Evolutionary conservation across 2,329 filamentous ascomycete genomes (phyloP).

Genomic region (Aureobasidium namibiae): DNA sequence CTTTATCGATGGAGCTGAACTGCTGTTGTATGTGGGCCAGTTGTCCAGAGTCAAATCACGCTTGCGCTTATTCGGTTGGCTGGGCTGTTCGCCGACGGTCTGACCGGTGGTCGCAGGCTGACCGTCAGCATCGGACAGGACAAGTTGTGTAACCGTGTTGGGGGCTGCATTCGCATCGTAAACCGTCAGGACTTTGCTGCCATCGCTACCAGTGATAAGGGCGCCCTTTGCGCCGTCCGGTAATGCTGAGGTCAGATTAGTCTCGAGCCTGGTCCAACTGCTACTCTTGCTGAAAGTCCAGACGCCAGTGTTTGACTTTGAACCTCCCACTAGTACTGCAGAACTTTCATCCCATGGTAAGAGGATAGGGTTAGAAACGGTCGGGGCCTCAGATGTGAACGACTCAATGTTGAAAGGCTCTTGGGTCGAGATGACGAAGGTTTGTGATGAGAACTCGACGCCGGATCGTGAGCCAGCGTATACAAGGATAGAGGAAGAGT

Average conservation of each 20-base stretch:
- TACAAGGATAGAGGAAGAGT: constrained; percentile 63
- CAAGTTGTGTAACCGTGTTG: constrained; percentile 63
- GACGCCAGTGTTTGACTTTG: constrained; percentile 55
- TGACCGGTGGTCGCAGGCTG: constrained; percentile 39
- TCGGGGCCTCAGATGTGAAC: constrained; percentile 51
- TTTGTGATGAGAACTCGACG: constrained; percentile 56
- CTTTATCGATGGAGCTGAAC: constrained; percentile 56
- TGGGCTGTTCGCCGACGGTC: constrained; percentile 32
- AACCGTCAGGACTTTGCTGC: constrained; percentile 67
- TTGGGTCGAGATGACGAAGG: constrained; percentile 62
- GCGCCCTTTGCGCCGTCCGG: constrained; percentile 36
- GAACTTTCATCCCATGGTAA: constrained; percentile 64
- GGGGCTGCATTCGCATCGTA: constrained; percentile 70
- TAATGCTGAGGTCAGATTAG: constrained; percentile 47
- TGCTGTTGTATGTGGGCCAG: constrained; percentile 74
- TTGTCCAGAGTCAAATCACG: constrained; percentile 50
- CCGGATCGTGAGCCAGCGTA: constrained; percentile 69
- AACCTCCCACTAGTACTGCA: constrained; percentile 68
- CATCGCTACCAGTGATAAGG: constrained; percentile 63
- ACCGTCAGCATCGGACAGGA: constrained; percentile 57
- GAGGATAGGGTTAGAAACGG: constrained; percentile 61
- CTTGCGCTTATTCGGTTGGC: constrained; percentile 32
- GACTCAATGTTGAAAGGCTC: constrained; percentile 57
- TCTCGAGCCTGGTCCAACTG: constrained; percentile 61
- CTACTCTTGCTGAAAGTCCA: constrained; percentile 59